Evolutionary conservation across 768 basidiomycete species (phyloP).

Genomic region (Hericium alpestre): DNA sequence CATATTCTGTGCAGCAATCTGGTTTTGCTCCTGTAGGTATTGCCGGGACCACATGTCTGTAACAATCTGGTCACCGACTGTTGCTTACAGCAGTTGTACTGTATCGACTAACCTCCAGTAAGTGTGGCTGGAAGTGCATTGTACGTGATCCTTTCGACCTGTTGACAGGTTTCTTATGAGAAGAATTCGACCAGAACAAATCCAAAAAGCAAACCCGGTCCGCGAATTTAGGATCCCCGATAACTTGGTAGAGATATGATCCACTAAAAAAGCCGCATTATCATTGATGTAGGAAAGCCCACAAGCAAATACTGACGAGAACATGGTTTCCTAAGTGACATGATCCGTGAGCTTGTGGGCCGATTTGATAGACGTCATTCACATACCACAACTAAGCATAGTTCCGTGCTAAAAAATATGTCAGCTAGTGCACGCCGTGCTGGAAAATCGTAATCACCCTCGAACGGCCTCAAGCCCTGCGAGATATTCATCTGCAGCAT

Average conservation of each 20-base stretch:
- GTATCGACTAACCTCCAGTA: conserved; percentile 27
- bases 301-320: background rate
- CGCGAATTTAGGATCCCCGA: conserved; percentile 40
- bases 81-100: background rate
- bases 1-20: conserved; percentile 48
- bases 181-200: background rate
- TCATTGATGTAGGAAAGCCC: background rate
- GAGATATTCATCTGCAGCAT: conserved; percentile 46
- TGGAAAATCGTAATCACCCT: conserved; percentile 25
- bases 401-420: background rate
- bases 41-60: conserved; percentile 50
- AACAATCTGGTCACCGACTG: background rate
- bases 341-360: no score
- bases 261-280: conserved; percentile 26
- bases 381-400: background rate
- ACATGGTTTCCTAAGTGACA: background rate
- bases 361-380: no score
- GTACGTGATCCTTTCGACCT: conserved; percentile 39
- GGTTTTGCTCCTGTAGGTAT: conserved; percentile 50
- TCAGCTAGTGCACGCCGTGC: background rate
- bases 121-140: conserved; percentile 40
- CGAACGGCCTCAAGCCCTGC: conserved; percentile 44
- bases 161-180: background rate
- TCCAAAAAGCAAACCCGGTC: conserved; percentile 26
- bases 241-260: conserved; percentile 45